A percentile compares a stretch with the other conserved stretches of the same genome.
Evolutionary conservation across 192 early-diverging fungal genomes (phyloP).

Genomic region (Entophlyctis helioformis): DNA sequence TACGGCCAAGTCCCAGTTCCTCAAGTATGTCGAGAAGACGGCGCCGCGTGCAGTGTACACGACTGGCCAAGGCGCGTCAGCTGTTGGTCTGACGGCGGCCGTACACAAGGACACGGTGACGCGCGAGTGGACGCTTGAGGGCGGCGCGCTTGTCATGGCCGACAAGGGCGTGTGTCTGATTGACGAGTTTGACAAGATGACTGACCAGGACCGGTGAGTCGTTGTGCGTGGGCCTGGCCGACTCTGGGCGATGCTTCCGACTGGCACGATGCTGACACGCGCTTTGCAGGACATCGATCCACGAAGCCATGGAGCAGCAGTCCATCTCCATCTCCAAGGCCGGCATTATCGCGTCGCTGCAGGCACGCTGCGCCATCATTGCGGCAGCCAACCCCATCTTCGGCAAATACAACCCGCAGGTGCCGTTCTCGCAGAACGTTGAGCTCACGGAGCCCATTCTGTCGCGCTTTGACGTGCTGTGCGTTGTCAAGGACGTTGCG

Average conservation of each 20-base stretch:
- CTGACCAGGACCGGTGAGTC: constrained; percentile 56
- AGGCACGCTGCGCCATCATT: constrained; percentile 73
- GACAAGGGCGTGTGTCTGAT: constrained; percentile 84
- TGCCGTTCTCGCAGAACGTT: constrained; percentile 93
- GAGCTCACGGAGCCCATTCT: constrained; percentile 97
- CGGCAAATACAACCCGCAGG: constrained; percentile 78
- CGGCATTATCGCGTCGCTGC: constrained; percentile 71
- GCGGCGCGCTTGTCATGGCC: constrained; percentile 72
- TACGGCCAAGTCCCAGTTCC: constrained; percentile 76
- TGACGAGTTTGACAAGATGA: constrained; percentile 90
- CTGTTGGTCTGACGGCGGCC: constrained; percentile 59
- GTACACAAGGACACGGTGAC: constrained; percentile 61
- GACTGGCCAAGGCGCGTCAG: constrained; percentile 58
- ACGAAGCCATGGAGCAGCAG: constrained; percentile 88
- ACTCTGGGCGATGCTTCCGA: no score
- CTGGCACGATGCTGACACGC: no score
- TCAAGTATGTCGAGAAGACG: constrained; percentile 69
- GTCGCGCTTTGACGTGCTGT: constrained; percentile 95
- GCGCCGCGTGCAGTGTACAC: constrained; percentile 72
- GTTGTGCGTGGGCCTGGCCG: no score
- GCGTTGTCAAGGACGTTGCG: constrained; percentile 88
- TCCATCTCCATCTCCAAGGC: constrained; percentile 79
- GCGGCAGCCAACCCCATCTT: constrained; percentile 80
- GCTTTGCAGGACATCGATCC: constrained; percentile 71
- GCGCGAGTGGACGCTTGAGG: constrained; percentile 67